Percentiles rank a stretch among this genome's conserved stretches.
Evolutionary conservation across 768 basidiomycete species (phyloP).

Genomic region (Lentinula detonsa): DNA sequence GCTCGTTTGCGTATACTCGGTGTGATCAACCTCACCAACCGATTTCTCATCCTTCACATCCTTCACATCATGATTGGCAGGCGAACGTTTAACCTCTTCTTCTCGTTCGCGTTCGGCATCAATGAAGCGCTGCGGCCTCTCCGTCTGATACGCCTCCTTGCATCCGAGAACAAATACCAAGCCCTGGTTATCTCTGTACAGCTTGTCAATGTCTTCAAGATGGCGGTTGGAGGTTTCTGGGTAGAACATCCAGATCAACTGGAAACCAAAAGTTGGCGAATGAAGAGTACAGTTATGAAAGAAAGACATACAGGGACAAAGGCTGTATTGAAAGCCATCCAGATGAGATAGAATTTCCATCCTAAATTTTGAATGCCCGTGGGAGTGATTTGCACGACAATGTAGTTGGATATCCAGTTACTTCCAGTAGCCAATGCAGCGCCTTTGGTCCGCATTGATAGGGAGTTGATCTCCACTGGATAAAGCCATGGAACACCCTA

Average conservation of each 20-base stretch:
- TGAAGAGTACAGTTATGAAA: not conserved
- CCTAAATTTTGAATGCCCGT: constrained; percentile 38
- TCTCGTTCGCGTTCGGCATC: constrained; percentile 28
- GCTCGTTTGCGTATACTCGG: not conserved
- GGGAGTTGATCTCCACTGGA: constrained; percentile 44
- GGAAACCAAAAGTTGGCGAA: not conserved
- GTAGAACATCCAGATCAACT: constrained; percentile 42
- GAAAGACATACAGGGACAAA: constrained; percentile 36
- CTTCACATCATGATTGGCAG: not conserved
- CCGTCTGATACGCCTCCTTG: constrained; percentile 35
- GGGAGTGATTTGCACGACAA: constrained; percentile 45
- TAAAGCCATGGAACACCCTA: constrained; percentile 25
- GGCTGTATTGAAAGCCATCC: constrained; percentile 41
- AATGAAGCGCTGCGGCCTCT: constrained; percentile 36
- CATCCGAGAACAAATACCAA: constrained; percentile 32
- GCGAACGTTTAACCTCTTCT: not conserved
- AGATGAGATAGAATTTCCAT: constrained; percentile 46
- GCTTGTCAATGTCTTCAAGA: constrained; percentile 42
- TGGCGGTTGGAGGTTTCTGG: constrained; percentile 46
- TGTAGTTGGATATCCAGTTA: constrained; percentile 49
- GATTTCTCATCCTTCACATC: not conserved
- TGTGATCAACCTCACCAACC: not conserved
- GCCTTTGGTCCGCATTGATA: constrained; percentile 45
- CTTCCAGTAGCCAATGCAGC: constrained; percentile 42
- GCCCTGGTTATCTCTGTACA: constrained; percentile 37